These are phyloP conservation scores for Boletus reticuloceps DNA, from an alignment of 768 basidiomycete genomes.

Conservation along the genomic window DNA sequence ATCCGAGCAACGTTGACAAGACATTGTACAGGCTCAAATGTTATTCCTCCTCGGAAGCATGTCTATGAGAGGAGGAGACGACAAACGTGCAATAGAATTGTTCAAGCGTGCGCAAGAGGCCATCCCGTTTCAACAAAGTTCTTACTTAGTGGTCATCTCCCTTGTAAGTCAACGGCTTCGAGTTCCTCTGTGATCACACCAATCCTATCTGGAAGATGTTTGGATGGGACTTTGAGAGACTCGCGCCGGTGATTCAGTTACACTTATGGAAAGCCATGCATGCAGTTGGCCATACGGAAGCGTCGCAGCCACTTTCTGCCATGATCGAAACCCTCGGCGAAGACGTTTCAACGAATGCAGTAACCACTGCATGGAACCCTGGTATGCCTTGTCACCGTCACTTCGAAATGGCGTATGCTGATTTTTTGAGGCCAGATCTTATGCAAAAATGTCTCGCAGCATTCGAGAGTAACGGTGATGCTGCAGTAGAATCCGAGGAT, in stretches of 20 bases:
- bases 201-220: constrained; percentile 1
- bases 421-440: no score
- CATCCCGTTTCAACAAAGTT: neutral
- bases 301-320: no score
- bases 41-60: neutral
- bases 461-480: no score
- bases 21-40: neutral
- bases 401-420: no score
- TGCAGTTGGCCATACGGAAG: neutral
- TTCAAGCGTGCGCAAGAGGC: neutral
- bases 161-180: neutral
- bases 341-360: no score
- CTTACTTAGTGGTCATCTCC: neutral
- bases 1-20: neutral
- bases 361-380: no score
- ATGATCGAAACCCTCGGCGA: no score
- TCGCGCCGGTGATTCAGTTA: neutral
- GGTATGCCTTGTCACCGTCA: no score
- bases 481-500: no score
- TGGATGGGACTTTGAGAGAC: constrained; percentile 14
- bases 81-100: neutral
- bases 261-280: neutral
- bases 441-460: no score
- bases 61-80: neutral
- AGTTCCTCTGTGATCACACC: neutral